Evolutionary conservation across 495 filamentous ascomycete genomes (phyloP), one percentile per base, ranked within the genome.

Genomic region (Penicillium chermesinum): DNA sequence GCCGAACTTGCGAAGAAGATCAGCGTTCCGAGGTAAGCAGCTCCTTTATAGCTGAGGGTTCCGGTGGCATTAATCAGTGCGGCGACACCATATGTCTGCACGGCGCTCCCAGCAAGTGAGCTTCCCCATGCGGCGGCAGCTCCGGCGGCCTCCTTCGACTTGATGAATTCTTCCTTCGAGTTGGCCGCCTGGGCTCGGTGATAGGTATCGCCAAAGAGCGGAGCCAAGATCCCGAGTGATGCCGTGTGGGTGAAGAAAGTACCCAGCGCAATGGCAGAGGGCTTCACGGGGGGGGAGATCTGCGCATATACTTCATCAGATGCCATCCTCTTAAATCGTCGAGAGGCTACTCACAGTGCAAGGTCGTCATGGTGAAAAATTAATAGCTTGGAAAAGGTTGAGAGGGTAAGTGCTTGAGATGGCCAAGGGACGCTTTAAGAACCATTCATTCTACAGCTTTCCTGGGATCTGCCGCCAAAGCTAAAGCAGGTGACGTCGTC

Each of bases 201-300:
- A 76, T 96, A 97, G 63, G 91, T 91, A 53, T 94, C 85, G 52
- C 93, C 93, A 68, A 98, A 96, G 63, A 97, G 71, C 7, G 93
- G 93, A 27, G 83, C 80, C 22, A 98, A 78, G 54, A 98, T 82
- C 52, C 86, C 86, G 50, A 90, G 73, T 43, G 85, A 87, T 41
- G 80, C 79, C 49, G 80, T 84, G 72, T 98, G 91, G 76, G 86
- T 96, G 82, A 95, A 98, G 67, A 88, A 66, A 34, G 93, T 95
- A 69, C 93, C 93, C 57, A 96, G 80, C 54, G 91, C 93, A 62
- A 98, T 95, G 52, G 93, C 93, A 41, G 91, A 96, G 41, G 93
- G 93, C 83, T 96, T 97, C 60, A 98, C 93, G 36, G 93, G 79
- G 57, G n/a, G 93, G 93, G 50, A 98, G 82, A 63, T 96, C 89